Evolutionary conservation across 108 stramenopile genomes (phyloP).

Genomic region (Fragilariopsis cylindrus): DNA sequence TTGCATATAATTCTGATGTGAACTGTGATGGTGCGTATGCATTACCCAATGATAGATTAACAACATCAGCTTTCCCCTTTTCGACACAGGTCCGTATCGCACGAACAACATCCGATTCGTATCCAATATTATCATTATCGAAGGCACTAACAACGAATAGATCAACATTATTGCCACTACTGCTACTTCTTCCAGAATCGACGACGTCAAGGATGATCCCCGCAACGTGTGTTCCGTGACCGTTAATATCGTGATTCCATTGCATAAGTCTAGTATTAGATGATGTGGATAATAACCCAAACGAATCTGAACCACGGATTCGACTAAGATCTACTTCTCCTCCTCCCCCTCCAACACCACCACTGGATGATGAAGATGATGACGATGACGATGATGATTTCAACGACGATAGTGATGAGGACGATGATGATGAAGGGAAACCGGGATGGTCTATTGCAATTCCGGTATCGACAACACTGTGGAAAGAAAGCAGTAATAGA

Average conservation of each 20-base stretch:
- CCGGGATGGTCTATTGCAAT: background rate
- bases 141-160: slow-evolving; percentile 5
- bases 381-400: no score
- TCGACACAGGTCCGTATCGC: background rate
- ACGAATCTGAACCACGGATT: background rate
- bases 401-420: no score
- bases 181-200: background rate
- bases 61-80: background rate
- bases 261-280: background rate
- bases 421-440: background rate
- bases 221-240: background rate
- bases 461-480: background rate
- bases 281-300: no score
- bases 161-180: background rate
- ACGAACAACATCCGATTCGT: background rate
- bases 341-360: no score
- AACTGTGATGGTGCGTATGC: background rate
- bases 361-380: no score
- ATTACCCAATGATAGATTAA: background rate
- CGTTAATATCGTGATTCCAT: background rate
- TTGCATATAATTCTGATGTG: background rate
- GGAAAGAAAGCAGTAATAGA: no score
- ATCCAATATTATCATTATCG: background rate
- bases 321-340: background rate
- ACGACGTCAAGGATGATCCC: background rate